Evolutionary conservation across 2,329 filamentous ascomycete genomes (phyloP), one percentile per base, ranked within the genome.

Genomic region (Acarospora socialis): DNA sequence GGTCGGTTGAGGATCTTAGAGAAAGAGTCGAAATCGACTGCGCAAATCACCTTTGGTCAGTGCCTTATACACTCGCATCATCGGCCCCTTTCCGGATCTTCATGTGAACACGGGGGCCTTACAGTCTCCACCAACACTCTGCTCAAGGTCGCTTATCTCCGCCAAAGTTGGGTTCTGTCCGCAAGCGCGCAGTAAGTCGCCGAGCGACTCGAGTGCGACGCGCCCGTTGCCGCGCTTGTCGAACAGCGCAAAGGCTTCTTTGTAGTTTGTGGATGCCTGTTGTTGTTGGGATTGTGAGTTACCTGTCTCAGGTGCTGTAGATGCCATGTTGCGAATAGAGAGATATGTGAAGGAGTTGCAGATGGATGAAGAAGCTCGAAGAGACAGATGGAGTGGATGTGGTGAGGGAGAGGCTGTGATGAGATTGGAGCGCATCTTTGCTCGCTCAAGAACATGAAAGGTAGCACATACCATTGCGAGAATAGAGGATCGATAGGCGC

Each of bases 161-260:
- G 81, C 68, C 44, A 95, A 68, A 7, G 90, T 98, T 26, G 90
- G 90, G 64, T 98, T 98, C 67, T 98, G 90, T 28, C 90, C 90
- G 56, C 90, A 98, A 34, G 90, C 90, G 54, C 90, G 81, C 45
- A 98, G 75, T 39, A 98, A 72, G 57, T 98, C 90, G 47, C 90
- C 90, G 35, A 98, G 73, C 43, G 77, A 79, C 45, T 87, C 80
- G 56, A 86, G 68, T 23, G 80, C 63, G 47, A 95, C 90, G 49
- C 86, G 86, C 54, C 87, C 86, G 55, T 82, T 92, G 55, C 90
- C 90, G 59, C 90, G 87, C 77, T 94, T 95, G 71, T 98, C 90
- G 69, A 95, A 98, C 57, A 98, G 81, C 51, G 86, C 86, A 64
- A 98, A 98, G 48, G 90, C 90, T 77, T 98, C 90, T 70, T 95